Conservation (phyloP, 768 basidiomycete species). For the Daedalea quercina region DNA sequence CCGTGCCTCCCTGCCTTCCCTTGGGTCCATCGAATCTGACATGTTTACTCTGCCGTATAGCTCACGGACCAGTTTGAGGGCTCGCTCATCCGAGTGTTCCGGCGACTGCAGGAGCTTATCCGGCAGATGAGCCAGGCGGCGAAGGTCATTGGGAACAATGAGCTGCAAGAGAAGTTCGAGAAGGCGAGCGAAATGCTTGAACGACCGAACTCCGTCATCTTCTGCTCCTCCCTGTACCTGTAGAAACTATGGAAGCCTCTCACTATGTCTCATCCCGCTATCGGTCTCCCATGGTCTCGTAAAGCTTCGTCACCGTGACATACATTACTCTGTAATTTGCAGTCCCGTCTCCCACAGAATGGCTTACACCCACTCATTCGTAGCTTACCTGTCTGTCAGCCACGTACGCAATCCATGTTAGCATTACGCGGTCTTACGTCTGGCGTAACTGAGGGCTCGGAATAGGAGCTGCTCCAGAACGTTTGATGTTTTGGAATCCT, state of each 20-base stretch:
- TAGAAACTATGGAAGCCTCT: constrained; percentile 21
- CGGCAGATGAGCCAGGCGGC: constrained; percentile 95
- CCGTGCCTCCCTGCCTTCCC: constrained; percentile 9
- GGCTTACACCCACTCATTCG: not conserved
- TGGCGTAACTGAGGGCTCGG: no score
- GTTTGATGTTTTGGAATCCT: no score
- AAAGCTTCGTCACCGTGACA: no score
- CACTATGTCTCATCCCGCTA: no score
- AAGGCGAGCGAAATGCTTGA: constrained; percentile 90
- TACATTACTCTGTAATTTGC: no score
- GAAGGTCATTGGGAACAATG: constrained; percentile 93
- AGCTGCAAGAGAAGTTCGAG: constrained; percentile 91
- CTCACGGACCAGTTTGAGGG: constrained; percentile 97
- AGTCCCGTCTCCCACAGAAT: not conserved
- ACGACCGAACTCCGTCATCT: constrained; percentile 89
- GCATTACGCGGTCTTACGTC: no score
- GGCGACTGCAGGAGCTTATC: constrained; percentile 87
- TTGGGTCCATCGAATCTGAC: not conserved
- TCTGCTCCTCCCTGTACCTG: constrained; percentile 81
- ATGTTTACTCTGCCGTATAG: constrained; percentile 33
- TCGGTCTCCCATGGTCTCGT: no score
- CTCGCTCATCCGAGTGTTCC: constrained; percentile 92
- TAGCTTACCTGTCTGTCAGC: not conserved
- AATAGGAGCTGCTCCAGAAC: no score
- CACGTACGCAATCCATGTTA: no score